Conservation (phyloP, 805 yeast genomes). For the Pichia eremophila region DNA sequence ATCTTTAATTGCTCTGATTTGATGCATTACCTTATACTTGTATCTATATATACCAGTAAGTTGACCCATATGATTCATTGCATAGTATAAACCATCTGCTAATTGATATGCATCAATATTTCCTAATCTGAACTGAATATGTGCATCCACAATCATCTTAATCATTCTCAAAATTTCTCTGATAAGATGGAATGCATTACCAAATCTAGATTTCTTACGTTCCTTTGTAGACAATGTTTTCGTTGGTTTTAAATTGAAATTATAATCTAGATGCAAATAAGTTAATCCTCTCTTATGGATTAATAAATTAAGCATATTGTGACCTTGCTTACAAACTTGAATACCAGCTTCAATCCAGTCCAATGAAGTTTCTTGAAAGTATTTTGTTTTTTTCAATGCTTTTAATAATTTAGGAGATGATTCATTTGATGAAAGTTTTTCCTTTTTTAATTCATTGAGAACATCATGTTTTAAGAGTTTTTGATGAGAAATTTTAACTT, state of each 20-base stretch:
- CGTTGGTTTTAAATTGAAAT: conserved; percentile 92
- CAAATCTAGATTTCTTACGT: conserved; percentile 90
- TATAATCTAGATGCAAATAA: conserved; percentile 87
- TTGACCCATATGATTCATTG: conserved; percentile 89
- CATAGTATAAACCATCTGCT: conserved; percentile 90
- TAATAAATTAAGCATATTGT: conserved; percentile 80
- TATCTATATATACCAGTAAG: conserved; percentile 93
- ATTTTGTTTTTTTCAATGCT: conserved; percentile 68
- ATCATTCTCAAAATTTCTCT: conserved; percentile 81
- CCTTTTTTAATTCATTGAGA: conserved; percentile 53
- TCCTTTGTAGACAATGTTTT: conserved; percentile 95
- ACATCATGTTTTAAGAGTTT: conserved; percentile 73
- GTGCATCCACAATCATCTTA: conserved; percentile 85
- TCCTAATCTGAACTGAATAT: conserved; percentile 84
- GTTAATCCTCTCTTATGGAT: conserved; percentile 89
- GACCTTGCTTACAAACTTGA: conserved; percentile 89
- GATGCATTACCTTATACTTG: conserved; percentile 97
- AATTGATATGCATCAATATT: conserved; percentile 87
- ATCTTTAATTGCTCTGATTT: conserved; percentile 91
- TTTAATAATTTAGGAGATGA: conserved; percentile 53
- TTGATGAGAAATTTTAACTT: conserved; percentile 82
- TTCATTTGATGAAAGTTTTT: conserved; percentile 30
- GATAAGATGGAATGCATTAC: conserved; percentile 89
- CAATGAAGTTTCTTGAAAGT: conserved; percentile 80
- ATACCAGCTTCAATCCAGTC: conserved; percentile 99